A percentile compares a stretch with the other conserved stretches of the same genome.
These are phyloP conservation scores for Alternaria sp. DNA, from an alignment of 2,329 filamentous ascomycete genomes.

Conservation along the genomic window DNA sequence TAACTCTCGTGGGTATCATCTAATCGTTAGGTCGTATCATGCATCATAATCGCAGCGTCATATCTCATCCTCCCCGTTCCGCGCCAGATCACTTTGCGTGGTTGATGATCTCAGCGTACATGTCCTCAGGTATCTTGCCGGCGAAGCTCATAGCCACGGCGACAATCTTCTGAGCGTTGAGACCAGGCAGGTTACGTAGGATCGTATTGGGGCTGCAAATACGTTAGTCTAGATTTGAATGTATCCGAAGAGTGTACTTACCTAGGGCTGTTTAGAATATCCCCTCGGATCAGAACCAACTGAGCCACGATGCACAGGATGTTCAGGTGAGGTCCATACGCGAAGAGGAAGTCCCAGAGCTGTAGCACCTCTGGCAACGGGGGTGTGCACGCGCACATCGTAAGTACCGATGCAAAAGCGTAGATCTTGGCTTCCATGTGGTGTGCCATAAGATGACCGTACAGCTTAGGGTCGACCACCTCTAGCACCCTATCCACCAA, in stretches of 20 bases:
- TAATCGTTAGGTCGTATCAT: constrained; percentile 14
- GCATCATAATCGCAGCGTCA: constrained; percentile 9
- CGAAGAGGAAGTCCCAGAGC: constrained; percentile 97
- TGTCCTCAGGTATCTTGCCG: constrained; percentile 85
- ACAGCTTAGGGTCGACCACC: constrained; percentile 88
- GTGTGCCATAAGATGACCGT: constrained; percentile 81
- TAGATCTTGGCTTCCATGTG: constrained; percentile 93
- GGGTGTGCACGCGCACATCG: constrained; percentile 93
- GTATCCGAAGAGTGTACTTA: constrained; percentile 50
- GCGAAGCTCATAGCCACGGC: constrained; percentile 84
- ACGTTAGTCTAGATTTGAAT: constrained; percentile 21
- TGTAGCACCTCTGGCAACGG: constrained; percentile 90
- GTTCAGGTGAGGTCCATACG: constrained; percentile 93
- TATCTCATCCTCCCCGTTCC: background rate
- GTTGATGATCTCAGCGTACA: constrained; percentile 87
- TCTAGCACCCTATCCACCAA: constrained; percentile 91
- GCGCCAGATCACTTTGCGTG: constrained; percentile 71
- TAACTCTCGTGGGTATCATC: constrained; percentile 6
- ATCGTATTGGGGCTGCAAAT: constrained; percentile 82
- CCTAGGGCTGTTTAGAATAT: constrained; percentile 84
- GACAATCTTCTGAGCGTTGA: constrained; percentile 85
- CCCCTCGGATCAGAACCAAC: constrained; percentile 83
- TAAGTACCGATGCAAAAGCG: constrained; percentile 93
- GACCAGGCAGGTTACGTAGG: constrained; percentile 81
- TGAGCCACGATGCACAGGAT: constrained; percentile 97